Conservation (phyloP, 1,139 yeast genomes). For the Yamadazyma spencermartinsiae region DNA sequence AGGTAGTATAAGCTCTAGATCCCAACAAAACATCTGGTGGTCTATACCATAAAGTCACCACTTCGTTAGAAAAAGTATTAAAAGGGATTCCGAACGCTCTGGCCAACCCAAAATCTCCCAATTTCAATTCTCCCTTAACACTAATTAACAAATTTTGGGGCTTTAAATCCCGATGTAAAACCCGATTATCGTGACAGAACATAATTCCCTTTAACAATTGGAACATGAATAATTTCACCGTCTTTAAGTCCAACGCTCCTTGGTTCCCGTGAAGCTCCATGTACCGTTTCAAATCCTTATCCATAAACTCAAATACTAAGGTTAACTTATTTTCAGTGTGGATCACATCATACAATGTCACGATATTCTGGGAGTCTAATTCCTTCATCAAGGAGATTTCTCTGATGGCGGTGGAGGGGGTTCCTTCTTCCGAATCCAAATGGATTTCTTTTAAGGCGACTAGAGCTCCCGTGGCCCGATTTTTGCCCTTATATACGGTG, state of each 20-base stretch:
- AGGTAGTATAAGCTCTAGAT: slow-evolving; percentile 90
- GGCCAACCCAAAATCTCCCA: slow-evolving; percentile 98
- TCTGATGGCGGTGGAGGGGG: slow-evolving; percentile 96
- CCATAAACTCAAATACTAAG: slow-evolving; percentile 91
- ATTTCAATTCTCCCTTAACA: slow-evolving; percentile 82
- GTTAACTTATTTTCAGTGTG: slow-evolving; percentile 96
- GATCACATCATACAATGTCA: slow-evolving; percentile 89
- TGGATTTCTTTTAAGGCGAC: slow-evolving; percentile 95
- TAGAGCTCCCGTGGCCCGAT: slow-evolving; percentile 85
- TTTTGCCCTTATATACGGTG: slow-evolving; percentile 94
- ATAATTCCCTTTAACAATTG: slow-evolving; percentile 87
- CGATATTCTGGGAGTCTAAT: slow-evolving; percentile 90
- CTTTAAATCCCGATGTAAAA: slow-evolving; percentile 90
- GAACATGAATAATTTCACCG: slow-evolving; percentile 89
- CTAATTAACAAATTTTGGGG: slow-evolving; percentile 92
- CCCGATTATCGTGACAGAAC: slow-evolving; percentile 94
- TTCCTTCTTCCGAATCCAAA: slow-evolving; percentile 94
- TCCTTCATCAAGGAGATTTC: slow-evolving; percentile 97
- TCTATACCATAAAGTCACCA: slow-evolving; percentile 96
- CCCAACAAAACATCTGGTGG: slow-evolving; percentile 98
- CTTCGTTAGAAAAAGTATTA: slow-evolving; percentile 95
- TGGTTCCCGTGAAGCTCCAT: slow-evolving; percentile 88
- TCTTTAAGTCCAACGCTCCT: slow-evolving; percentile 76
- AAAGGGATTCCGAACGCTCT: slow-evolving; percentile 98
- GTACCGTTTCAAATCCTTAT: slow-evolving; percentile 87